phyloP scores from a whole-genome alignment of 1,284 basidiomycete species.

The Coniferiporia weirii region DNA sequence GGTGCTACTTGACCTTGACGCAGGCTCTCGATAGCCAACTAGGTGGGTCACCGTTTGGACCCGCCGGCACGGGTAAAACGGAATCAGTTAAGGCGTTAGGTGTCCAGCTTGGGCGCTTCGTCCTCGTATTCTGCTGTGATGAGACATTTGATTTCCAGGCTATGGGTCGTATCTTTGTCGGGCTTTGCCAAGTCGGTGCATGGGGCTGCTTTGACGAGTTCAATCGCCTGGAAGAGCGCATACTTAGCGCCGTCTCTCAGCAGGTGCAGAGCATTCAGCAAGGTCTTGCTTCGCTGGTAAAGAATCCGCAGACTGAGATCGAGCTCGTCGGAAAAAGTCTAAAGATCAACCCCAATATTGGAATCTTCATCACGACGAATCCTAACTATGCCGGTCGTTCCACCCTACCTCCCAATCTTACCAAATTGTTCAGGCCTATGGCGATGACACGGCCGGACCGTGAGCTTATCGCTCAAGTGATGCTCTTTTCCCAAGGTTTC shows the following conservation, averaged over 20 bases:
- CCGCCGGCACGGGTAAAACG: constrained; percentile 98
- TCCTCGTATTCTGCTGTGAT: constrained; percentile 98
- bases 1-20: constrained; percentile 94
- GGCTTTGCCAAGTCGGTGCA: constrained; percentile 97
- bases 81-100: constrained; percentile 99
- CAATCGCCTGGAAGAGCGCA: constrained; percentile 97
- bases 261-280: constrained; percentile 99
- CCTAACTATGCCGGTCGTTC: constrained; percentile 98
- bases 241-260: constrained; percentile 96
- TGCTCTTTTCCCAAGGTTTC: constrained; percentile 99
- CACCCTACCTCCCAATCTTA: constrained; percentile 94
- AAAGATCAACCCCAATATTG: constrained; percentile 92
- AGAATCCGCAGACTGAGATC: constrained; percentile 84
- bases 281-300: constrained; percentile 76
- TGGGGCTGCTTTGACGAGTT: constrained; percentile 99
- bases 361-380: constrained; percentile 97
- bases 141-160: constrained; percentile 99
- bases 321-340: constrained; percentile 95
- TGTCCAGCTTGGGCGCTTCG: constrained; percentile 95
- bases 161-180: constrained; percentile 99
- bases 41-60: constrained; percentile 96
- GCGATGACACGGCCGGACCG: constrained; percentile 99
- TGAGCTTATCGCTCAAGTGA: constrained; percentile 98
- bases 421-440: constrained; percentile 93
- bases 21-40: constrained; percentile 94